Base-by-base conservation (phyloP, 768 basidiomycete species). In the Trametopsis cervina region DNA sequence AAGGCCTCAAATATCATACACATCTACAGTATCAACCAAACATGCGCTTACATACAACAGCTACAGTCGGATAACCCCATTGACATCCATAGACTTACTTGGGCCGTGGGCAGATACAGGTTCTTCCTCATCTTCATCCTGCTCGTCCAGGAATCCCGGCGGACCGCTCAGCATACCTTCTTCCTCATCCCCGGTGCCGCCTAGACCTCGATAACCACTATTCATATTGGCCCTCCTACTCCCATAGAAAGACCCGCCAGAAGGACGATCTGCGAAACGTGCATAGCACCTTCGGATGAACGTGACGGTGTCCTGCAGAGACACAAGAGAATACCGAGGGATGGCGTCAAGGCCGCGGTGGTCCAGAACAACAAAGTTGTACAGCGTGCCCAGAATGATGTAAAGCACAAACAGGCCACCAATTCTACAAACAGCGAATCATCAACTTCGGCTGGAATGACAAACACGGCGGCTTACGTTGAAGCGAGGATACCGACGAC, bases 321-420 rank as follows among this genome's bases (percentile, higher is more conserved):
- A 59, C 39, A 62, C 60, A 33, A 66, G 24, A 15, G 71, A 69
- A 57, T 83, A 79, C 50, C 76, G 77, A 11, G 89, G 89, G 27
- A 91, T 70, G 59, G 85, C 82, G 54, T 89, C 83, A 46, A 78
- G 69, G 1, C 90, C 89, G 15, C 77, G 75, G 22, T 81, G 77
- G 48, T 76, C 73, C 9, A 92, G 81, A 42, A 85, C 81, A 60
- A 76, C 85, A 50, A 82, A 81, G 61, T 89, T 89, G 68, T 92
- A 91, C 10, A 89, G 60, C 11, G 80, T 81, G 29, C 85, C 82
- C 35, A 79, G 68, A 53, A 83, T 68, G 40, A 88, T 69, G 68
- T 88, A 90, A 15, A 74, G 63, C 63, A 85, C 66, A 37, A 85
- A 60, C 4, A 85, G 58, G 26, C 80, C 67, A 36, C 81, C 67